phyloP scores from a whole-genome alignment of 2,329 filamentous ascomycete genomes.

The Cytospora piceae region DNA sequence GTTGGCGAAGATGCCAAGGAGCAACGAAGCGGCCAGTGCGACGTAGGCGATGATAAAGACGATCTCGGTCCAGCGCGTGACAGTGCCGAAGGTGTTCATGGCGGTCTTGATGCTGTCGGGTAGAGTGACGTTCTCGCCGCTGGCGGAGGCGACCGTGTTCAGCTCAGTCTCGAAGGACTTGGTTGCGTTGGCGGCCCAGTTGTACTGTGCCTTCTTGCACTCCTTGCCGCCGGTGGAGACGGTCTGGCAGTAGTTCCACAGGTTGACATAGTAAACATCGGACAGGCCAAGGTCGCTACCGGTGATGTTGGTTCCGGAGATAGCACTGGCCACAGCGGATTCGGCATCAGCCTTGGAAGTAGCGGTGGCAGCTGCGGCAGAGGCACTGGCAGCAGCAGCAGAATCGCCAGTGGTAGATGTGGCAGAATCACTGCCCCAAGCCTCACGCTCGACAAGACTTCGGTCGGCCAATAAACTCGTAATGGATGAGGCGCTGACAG shows the following conservation, averaged over 20 bases:
- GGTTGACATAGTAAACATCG: slow-evolving; percentile 77
- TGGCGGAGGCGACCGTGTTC: slow-evolving; percentile 53
- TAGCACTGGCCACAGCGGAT: background rate
- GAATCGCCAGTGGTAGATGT: slow-evolving; percentile 33
- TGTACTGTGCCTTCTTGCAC: slow-evolving; percentile 72
- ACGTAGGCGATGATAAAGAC: slow-evolving; percentile 76
- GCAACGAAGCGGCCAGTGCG: slow-evolving; percentile 70
- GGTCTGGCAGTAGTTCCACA: slow-evolving; percentile 86
- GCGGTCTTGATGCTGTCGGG: slow-evolving; percentile 69
- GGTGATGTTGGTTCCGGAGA: slow-evolving; percentile 53
- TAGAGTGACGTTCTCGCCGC: slow-evolving; percentile 62
- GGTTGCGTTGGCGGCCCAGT: slow-evolving; percentile 78
- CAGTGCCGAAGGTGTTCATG: slow-evolving; percentile 72
- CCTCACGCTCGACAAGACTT: slow-evolving; percentile 26
- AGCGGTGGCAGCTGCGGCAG: slow-evolving; percentile 17
- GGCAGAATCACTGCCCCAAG: slow-evolving; percentile 34
- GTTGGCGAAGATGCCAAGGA: slow-evolving; percentile 80
- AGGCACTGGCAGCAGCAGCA: slow-evolving; percentile 10
- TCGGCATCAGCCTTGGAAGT: slow-evolving; percentile 9
- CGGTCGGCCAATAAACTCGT: slow-evolving; percentile 37
- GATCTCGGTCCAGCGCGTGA: slow-evolving; percentile 82
- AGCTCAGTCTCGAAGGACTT: slow-evolving; percentile 62
- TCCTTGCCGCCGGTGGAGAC: slow-evolving; percentile 57
- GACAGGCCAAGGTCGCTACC: slow-evolving; percentile 64
- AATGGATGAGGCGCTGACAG: slow-evolving; percentile 48